These are phyloP conservation scores for Berkeleyomyces rouxiae DNA, from an alignment of 2,329 filamentous ascomycete genomes.

Conservation along the genomic window DNA sequence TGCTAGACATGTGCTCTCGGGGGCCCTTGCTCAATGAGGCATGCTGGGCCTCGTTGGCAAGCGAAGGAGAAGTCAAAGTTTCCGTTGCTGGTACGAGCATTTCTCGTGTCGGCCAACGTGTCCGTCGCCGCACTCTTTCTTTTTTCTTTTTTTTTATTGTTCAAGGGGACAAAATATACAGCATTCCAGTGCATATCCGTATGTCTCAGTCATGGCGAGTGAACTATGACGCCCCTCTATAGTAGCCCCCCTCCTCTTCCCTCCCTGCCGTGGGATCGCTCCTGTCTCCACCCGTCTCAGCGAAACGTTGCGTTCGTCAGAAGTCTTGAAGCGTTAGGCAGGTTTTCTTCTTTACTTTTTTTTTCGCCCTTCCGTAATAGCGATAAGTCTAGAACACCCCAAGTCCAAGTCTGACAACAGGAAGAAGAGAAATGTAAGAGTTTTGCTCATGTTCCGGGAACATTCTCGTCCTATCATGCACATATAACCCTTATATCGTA, in stretches of 20 bases:
- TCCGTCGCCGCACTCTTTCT: not conserved
- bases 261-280: not conserved
- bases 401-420: no score
- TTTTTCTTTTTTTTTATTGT: not conserved
- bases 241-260: not conserved
- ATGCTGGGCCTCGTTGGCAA: not conserved
- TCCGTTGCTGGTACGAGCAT: not conserved
- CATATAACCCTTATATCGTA: no score
- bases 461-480: no score
- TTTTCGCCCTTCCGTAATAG: not conserved
- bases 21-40: not conserved
- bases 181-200: not conserved
- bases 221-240: not conserved
- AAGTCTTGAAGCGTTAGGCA: not conserved
- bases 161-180: not conserved
- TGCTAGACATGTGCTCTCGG: not conserved
- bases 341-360: not conserved
- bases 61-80: no score
- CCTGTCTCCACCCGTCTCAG: not conserved
- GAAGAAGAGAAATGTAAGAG: no score
- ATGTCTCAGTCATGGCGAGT: not conserved
- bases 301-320: conserved; percentile 1
- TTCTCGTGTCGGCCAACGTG: not conserved
- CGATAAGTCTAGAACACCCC: no score
- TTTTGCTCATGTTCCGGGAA: no score